Percentiles rank a stretch among this genome's conserved stretches.
Evolutionary conservation across 1,139 yeast species (phyloP).

Genomic region (Debaryomyces coudertii): DNA sequence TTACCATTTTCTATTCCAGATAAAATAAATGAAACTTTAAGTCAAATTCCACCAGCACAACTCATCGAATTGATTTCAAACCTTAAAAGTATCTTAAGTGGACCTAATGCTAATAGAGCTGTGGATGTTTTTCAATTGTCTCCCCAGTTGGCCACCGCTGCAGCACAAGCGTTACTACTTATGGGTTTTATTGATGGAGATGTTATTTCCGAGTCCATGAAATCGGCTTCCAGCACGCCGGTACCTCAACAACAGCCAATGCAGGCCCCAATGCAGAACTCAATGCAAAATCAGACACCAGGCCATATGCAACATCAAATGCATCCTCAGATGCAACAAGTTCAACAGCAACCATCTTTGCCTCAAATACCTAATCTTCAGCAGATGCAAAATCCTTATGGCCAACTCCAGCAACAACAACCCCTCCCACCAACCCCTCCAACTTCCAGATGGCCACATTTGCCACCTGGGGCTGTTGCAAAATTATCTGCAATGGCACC

Average conservation of each 20-base stretch:
- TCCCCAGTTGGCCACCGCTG: conserved; percentile 62
- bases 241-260: conserved; percentile 16
- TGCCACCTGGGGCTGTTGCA: conserved; percentile 52
- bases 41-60: conserved; percentile 69
- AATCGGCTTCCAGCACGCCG: conserved; percentile 32
- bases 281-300: conserved; percentile 19
- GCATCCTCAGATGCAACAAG: conserved; percentile 20
- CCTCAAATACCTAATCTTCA: conserved; percentile 12
- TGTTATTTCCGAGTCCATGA: conserved; percentile 55
- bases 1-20: conserved; percentile 53
- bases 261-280: conserved; percentile 23
- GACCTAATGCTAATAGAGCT: conserved; percentile 55
- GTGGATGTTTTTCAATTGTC: conserved; percentile 56
- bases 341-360: conserved; percentile 15
- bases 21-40: conserved; percentile 55
- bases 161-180: conserved; percentile 71
- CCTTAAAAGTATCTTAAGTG: conserved; percentile 53
- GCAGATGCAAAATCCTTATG: conserved; percentile 13
- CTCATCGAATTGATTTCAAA: conserved; percentile 68
- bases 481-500: conserved; percentile 52
- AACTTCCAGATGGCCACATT: conserved; percentile 50
- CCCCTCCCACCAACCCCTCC: conserved; percentile 21
- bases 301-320: conserved; percentile 16
- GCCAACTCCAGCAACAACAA: conserved; percentile 10
- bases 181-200: conserved; percentile 76